phyloP scores from a whole-genome alignment of 208 protist genomes.

The Angomonas deanei region DNA sequence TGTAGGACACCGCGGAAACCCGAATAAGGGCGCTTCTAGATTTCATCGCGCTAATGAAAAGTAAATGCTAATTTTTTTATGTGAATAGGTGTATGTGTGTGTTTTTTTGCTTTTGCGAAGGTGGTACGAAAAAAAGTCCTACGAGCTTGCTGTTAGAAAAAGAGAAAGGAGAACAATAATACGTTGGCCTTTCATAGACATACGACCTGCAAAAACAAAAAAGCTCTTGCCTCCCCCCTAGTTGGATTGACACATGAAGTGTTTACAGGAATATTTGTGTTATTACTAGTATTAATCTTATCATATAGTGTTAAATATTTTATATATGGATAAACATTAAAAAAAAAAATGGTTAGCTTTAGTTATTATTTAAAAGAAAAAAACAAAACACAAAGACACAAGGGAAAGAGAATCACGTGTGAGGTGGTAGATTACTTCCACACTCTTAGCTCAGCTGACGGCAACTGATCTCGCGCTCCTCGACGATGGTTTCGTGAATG shows the following conservation, averaged over 20 bases:
- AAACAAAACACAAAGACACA: not conserved
- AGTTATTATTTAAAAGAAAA: not conserved
- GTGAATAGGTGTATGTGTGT: no score
- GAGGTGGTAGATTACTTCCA: not conserved
- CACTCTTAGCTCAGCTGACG: conserved; percentile 10
- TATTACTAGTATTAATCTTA: conserved; percentile 2
- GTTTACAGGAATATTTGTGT: not conserved
- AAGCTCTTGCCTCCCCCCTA: not conserved
- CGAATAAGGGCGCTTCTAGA: no score
- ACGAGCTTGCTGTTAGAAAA: no score
- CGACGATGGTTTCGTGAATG: conserved; percentile 66
- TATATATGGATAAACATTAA: not conserved
- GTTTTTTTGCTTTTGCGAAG: no score
- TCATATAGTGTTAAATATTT: not conserved
- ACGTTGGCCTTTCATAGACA: no score
- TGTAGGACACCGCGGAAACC: no score
- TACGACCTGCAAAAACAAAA: not conserved
- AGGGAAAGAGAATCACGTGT: not conserved
- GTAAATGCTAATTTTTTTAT: no score
- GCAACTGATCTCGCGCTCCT: conserved; percentile 59
- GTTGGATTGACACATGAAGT: not conserved
- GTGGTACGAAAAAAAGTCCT: no score
- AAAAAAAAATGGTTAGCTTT: not conserved
- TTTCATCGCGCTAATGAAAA: no score
- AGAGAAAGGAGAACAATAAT: no score